Evolutionary conservation across 225 moss, liverwort and hornwort species (phyloP), one percentile per base, ranked within the genome.

Genomic region (Marchantia paleacea): DNA sequence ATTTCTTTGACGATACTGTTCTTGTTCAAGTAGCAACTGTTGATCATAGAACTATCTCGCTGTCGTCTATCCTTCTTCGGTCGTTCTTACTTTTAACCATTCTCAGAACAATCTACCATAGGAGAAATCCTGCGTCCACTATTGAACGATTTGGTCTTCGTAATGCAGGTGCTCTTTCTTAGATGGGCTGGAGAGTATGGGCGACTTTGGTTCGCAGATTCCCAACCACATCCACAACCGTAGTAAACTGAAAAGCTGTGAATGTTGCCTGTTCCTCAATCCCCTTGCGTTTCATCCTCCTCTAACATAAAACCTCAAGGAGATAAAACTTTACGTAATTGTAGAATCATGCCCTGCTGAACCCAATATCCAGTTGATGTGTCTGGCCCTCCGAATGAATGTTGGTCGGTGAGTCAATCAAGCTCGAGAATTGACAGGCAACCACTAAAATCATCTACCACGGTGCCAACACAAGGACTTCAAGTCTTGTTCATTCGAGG

Each of bases 201-300:
- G 39, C 84, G 58, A 55, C 52, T 49, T 78, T 60, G 1, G 26
- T 47, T 20, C 54, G 28, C 10, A 79, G 52, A 60, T 75, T 55
- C 12, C 50, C 85, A 57, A 52, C 79, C 55, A 72, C 25, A 26
- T 79, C 73, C 70, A 49, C 73, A 12, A 60, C 80, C 22, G 62
- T 20, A 19, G 20, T 49, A 3, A 12, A 13, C 66, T 72, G 51
- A 51, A 54, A 29, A 51, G 69, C 22, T n/a, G 76, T 30, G 25
- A 51, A 15, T 67, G 72, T 29, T 79, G 31, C 47, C 24, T 24
- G 61, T 80, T 29, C 77, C 22, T 16, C 73, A 68, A 72, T 55
- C 66, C 85, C 66, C 80, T 73, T 77, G 25, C 82, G 82, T 85
- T 85, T 85, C 85, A 85, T 85, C 77, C 66, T 85, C 80, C 58